Base-by-base conservation (phyloP, 2,329 filamentous ascomycete species). In the Monosporascus sp. region DNA sequence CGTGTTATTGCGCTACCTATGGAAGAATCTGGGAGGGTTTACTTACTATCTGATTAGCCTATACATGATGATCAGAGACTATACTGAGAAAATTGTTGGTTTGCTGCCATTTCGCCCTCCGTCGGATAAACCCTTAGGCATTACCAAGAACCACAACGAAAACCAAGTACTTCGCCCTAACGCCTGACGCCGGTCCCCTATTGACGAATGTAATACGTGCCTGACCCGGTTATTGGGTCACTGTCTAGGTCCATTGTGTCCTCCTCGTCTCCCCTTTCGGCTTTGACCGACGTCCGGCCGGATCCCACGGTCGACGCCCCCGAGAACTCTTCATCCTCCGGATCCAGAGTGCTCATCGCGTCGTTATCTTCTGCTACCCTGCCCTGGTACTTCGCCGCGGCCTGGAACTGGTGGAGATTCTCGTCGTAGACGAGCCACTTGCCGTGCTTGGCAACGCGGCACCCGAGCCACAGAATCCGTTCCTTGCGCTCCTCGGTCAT, bases 381-480 rank as follows among this genome's bases (percentile, higher is more conserved):
- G 8, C 43, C 22, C 9, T 78, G 71, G 41, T 72, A 78, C 9
- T 69, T 60, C 0, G 64, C 48, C 0, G 63, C 55, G 0, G 77
- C 74, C 0, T 67, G 63, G 51, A 84, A 84, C 1, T 56, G 59
- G 5, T 71, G 68, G 0, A 56, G 45, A 0, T 53, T 43, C 0
- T 64, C 53, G 49, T 82, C 68, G 61, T 80, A 84, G 1, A 60
- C 57, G 0, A 84, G 62, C 73, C 77, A 81, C 24, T 71, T 72
- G 1, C 69, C 68, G 0, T 60, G 51, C 2, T 61, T 59, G 0
- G 79, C 74, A 5, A 86, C 73, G 7, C 68, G 72, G 46, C 75
- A 72, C 0, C 77, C 83, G 0, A 87, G 66, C 72, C 80, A 86
- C 0, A 88, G 63, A 0, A 86, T 78, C 0, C 86, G 74, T 50